Conservation (phyloP, 2,329 filamentous ascomycete species). For the Escovopsis sp. region DNA sequence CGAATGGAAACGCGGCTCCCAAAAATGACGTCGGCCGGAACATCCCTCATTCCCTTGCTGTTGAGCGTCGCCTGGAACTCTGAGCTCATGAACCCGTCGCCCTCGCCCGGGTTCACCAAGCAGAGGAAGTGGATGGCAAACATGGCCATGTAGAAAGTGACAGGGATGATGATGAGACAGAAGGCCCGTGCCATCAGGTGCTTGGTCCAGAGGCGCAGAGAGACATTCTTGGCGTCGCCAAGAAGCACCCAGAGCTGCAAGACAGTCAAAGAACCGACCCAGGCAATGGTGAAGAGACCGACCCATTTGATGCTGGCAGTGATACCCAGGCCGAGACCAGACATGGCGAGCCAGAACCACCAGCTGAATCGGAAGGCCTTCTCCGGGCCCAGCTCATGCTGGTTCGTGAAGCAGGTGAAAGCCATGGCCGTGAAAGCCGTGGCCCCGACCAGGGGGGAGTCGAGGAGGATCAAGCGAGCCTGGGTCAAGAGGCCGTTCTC, state of each 20-base stretch:
- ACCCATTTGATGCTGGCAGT: conserved; percentile 98
- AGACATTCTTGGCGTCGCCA: conserved; percentile 75
- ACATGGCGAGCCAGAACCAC: conserved; percentile 95
- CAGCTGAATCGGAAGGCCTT: conserved; percentile 80
- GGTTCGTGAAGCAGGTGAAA: conserved; percentile 89
- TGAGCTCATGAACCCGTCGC: conserved; percentile 98
- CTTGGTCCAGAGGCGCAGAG: conserved; percentile 76
- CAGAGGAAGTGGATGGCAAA: conserved; percentile 94
- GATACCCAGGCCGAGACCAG: conserved; percentile 74
- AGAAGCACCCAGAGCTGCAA: conserved; percentile 92
- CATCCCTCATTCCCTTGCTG: conserved; percentile 90
- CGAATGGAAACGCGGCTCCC: conserved; percentile 77
- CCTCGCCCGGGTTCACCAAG: conserved; percentile 87
- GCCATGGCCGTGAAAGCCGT: conserved; percentile 83
- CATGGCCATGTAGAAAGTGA: conserved; percentile 89
- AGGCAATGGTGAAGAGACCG: conserved; percentile 94
- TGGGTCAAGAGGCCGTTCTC: conserved; percentile 95
- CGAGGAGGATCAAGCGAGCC: conserved; percentile 86
- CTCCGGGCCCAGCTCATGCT: conserved; percentile 81
- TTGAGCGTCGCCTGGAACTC: conserved; percentile 98
- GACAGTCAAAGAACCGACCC: conserved; percentile 83
- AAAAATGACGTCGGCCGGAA: conserved; percentile 79
- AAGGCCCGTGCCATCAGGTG: conserved; percentile 85
- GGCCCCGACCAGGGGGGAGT: conserved; percentile 85
- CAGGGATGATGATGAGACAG: conserved; percentile 79